phyloP scores from a whole-genome alignment of 2,329 filamentous ascomycete genomes.

The Phoma sp. region DNA sequence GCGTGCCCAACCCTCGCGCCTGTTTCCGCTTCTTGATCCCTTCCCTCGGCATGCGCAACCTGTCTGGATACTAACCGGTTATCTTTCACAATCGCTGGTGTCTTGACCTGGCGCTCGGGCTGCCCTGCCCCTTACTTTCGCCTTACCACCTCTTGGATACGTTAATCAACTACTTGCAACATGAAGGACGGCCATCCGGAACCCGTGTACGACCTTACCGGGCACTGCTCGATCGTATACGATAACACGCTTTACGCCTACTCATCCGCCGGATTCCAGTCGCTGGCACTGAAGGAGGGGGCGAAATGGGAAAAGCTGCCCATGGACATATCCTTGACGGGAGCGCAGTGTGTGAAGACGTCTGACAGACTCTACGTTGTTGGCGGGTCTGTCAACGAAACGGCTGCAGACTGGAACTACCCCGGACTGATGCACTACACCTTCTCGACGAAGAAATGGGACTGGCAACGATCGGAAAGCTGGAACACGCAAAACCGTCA shows the following conservation, averaged over 20 bases:
- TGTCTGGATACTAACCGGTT: slow-evolving; percentile 28
- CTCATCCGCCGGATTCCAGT: slow-evolving; percentile 76
- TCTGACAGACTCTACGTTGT: slow-evolving; percentile 78
- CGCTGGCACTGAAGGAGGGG: slow-evolving; percentile 70
- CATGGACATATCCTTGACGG: slow-evolving; percentile 73
- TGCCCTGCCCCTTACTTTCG: slow-evolving; percentile 24
- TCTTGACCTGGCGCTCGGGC: slow-evolving; percentile 25
- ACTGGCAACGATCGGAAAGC: slow-evolving; percentile 58
- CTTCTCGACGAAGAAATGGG: slow-evolving; percentile 65
- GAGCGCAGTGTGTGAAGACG: slow-evolving; percentile 77
- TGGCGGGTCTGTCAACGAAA: slow-evolving; percentile 64
- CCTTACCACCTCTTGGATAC: slow-evolving; percentile 15
- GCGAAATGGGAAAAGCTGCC: slow-evolving; percentile 73
- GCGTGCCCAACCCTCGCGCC: slow-evolving; percentile 4
- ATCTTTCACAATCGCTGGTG: slow-evolving; percentile 26
- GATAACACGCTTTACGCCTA: slow-evolving; percentile 86
- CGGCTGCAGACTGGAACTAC: slow-evolving; percentile 59
- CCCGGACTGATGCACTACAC: slow-evolving; percentile 75
- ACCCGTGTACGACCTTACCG: slow-evolving; percentile 72
- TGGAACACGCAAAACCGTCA: slow-evolving; percentile 70
- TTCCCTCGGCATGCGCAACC: slow-evolving; percentile 40
- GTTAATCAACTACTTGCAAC: slow-evolving; percentile 21
- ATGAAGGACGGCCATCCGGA: slow-evolving; percentile 71
- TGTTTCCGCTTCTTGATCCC: slow-evolving; percentile 1
- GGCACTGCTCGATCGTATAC: slow-evolving; percentile 82